Base-by-base conservation (phyloP, 257 asterid species). In the Fraxinus pennsylvanica region DNA sequence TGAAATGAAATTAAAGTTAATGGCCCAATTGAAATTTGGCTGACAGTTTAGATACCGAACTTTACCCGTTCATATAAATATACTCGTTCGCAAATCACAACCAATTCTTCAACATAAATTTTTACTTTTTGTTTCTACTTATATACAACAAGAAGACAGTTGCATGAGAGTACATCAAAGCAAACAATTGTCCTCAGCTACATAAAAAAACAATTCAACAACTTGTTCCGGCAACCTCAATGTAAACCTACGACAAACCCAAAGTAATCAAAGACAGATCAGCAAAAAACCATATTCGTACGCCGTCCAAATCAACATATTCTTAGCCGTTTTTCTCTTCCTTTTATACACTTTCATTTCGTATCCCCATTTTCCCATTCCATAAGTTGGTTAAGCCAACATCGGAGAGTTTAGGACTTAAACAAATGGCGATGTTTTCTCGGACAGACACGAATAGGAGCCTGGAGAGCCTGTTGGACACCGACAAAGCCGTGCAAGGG, bases 381-480 rank as follows among this genome's bases (percentile, higher is more conserved):
- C 74, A 68, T 74, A 72, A 73, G 72, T 75, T 61, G 69, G 63
- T 19, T 68, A 30, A 27, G 74, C 69, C 33, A 32, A 14, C 77
- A 15, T 12, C 54, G 72, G 0, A 61, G 9, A 80, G 21, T 10
- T 71, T 78, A 61, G 15, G 68, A 45, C 66, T 57, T 41, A 19
- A 15, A 69, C 74, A 76, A 9, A 88, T 90, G 93, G 88, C 88
- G 0, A 86, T 75, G 63, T 84, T 32, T 72, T 65, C 79, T 21
- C 79, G 89, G 35, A 68, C 50, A 21, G 84, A 84, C 71, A 79
- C 81, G 21, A 87, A 80, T 10, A 79, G 84, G 75, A 90, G 87
- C 88, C 93, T 91, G 3, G 93, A 90, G 85, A 87, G 80, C 3
- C 70, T 91, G 81, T 30, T 91, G 65, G 96, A 90, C 76, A 52